Conservation (phyloP, 73 alveolate genomes). For the Effrenium voratum region DNA sequence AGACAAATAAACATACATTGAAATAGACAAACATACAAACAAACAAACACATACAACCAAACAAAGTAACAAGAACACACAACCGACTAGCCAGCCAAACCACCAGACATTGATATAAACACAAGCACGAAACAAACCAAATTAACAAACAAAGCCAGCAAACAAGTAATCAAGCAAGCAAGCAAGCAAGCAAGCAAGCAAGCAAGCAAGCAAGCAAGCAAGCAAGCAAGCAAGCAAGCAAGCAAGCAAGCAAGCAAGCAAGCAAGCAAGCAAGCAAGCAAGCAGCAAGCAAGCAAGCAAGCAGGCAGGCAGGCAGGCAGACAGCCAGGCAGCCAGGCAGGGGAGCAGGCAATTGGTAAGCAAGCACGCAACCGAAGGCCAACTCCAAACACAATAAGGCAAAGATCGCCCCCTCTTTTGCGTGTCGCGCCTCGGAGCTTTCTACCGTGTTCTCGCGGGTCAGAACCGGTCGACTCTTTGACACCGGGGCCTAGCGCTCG, state of each 20-base stretch:
- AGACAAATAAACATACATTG: neutral
- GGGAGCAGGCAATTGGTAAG: no score
- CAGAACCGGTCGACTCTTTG: no score
- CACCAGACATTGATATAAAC: neutral
- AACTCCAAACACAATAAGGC: no score
- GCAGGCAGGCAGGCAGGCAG: no score
- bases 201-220: neutral
- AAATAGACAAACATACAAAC: no score
- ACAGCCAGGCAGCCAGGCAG: no score
- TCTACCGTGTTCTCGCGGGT: no score
- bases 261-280: neutral
- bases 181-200: neutral
- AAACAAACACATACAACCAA: no score
- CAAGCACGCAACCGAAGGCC: no score
- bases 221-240: neutral
- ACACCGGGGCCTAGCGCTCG: no score
- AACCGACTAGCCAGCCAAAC: neutral
- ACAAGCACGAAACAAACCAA: neutral
- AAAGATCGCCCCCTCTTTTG: no score
- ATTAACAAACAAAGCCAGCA: neutral
- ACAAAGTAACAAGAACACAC: neutral
- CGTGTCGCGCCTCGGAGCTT: no score
- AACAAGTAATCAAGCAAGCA: neutral
- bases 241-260: neutral
- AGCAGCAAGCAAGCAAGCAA: neutral